Base-by-base conservation (phyloP, 352 stramenopile genomes). In the Pythium coloratum region DNA sequence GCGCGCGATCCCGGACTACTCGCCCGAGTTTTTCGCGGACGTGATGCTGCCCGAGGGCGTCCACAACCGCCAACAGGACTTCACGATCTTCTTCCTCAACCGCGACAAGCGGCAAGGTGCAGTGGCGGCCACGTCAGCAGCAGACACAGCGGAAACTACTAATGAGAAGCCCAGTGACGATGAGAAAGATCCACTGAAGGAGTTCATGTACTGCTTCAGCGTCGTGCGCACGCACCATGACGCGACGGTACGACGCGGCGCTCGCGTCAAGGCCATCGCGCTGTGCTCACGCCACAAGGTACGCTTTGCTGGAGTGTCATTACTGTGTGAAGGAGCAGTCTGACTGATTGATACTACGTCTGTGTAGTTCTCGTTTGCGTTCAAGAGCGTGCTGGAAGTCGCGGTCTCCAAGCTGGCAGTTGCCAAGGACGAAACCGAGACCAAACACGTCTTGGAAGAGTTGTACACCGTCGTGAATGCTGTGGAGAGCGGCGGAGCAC, bases 31-130 rank as follows among this genome's bases (percentile, higher is more conserved):
- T 69, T 96, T 96, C 62, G 88, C 88, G 28, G 88, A 96, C 62
- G 85, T 90, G 34, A 96, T 96, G 88, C 68, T 96, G 30, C 88
- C 88, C 24, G 88, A 96, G 56, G 88, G 88, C 54, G 86, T 94
- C 64, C 88, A 96, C 80, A 96, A 96, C 71, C 88, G 88, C 53
- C 62, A 92, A 34, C 71, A 94, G 49, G 88, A 96, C 75, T 88
- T 86, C 20, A 96, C 88, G 38, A 84, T 94, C 54, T 96, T 96
- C 69, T 95, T 96, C 66, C 82, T 96, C 62, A 94, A 95, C 66
- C 82, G 87, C 38, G 73, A 86, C 20, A 67, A 64, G 42, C 64
- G 64, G 61, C 75, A 67, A 9, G 46, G 3, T 46, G 33, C 8
- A 20, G 59, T 10, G 6, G n/a, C 61, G 1, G 14, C 57, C 14